Evolutionary conservation across 352 stramenopile species (phyloP), one percentile per base, ranked within the genome.

Genomic region (Globisporangium apiculatum): DNA sequence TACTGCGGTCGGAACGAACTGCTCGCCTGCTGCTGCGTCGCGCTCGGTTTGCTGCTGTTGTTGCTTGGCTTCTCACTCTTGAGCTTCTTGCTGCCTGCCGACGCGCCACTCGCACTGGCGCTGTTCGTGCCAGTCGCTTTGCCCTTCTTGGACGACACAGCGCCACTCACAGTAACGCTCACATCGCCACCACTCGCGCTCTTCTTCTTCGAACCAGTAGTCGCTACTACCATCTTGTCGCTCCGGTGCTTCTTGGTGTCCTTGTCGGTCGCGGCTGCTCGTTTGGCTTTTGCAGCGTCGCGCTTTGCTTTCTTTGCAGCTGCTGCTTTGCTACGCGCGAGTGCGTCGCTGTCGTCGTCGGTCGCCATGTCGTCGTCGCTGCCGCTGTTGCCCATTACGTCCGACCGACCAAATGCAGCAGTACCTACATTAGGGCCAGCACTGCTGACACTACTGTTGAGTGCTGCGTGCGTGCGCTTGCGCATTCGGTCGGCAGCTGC

Each of bases 1-100:
- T 87, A 82, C 41, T 84, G 77, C 49, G 76, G 77, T 24, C 74
- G 72, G 46, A 77, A 89, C 0, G 68, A 24, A 54, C 48, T 53
- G 35, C 18, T 57, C 41, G 38, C 35, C 7, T 18, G 46, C 35
- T 56, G 51, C 17, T 62, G 56, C 36, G 57, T 59, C 42, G 24
- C 18, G 24, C 5, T 14, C 48, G 48, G 36, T 62, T 62, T 5
- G 52, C 50, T 9, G 55, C 51, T 18, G 15, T 17, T 46, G 4
- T 5, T 14, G 11, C 48, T 74, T 68, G 3, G 38, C 38, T 42
- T 67, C 53, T 31, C 24, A 2, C 12, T 38, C 48, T 61, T 71
- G 10, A 1, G 10, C 48, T 55, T 64, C 35, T 64, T 67, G 8
- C 51, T 6, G 12, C 7, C 5, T 42, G 38, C 7, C 11, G 38